Evolutionary conservation across 306 rosid species (phyloP), one percentile per base, ranked within the genome.

Genomic region (Astragalus glycyphyllos): DNA sequence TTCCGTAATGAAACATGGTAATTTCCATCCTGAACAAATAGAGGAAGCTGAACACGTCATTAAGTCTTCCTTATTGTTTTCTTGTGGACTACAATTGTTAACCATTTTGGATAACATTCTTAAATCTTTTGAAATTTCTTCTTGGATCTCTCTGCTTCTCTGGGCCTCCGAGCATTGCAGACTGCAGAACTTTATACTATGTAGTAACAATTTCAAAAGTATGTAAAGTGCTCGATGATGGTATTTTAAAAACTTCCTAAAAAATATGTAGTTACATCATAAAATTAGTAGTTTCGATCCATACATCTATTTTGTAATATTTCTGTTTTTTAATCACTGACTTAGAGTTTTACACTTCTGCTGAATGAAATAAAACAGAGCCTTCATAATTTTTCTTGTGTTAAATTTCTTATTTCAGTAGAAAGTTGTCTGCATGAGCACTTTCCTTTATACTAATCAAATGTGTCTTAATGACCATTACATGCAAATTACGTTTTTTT

Each of bases 241-340:
- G 4, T 13, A 65, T 42, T 76, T 65, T 35, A 32, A 42, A 41
- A 34, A 12, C 15, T 74, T 62, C 76, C 23, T 66, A 47, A 17
- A 47, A 65, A 20, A 5, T 65, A 48, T 69, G 7, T 58, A 4
- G 23, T 63, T 69, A 20, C 45, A 35, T 58, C 56, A 5, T 41
- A 29, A 60, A 63, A n/a, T 49, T 64, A 16, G 8, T 54, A 49
- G 11, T 26, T n/a, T 26, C 26, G 15, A 7, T 23, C 37, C 12
- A 17, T 15, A 26, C 17, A 57, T 38, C 74, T 65, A 42, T 29
- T 31, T 49, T 49, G 34, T 69, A 10, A 49, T 42, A 23, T 3
- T 58, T 49, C 31, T 26, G 1, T 7, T 40, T 17, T 75, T 26
- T 8, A 42, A 50, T 13, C 17, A 12, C 4, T 5, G 68, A 12